Evolutionary conservation across 1,284 basidiomycete genomes (phyloP), one percentile per base, ranked within the genome.

Genomic region (Phylloporus gajari): DNA sequence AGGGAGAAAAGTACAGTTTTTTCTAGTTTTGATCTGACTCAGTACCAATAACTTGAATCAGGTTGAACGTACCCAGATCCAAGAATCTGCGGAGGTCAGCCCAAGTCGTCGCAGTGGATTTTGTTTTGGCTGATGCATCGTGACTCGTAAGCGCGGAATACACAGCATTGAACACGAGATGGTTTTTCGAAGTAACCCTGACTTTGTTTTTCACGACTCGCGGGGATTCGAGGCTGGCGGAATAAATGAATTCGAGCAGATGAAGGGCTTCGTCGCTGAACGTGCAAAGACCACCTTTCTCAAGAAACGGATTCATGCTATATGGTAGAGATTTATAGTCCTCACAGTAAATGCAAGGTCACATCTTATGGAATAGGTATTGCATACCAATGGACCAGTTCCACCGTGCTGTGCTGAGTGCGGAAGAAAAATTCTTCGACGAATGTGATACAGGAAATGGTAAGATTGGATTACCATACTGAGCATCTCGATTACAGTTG

Each of bases 151-250:
- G 63, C 25, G 63, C 35, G 63, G 63, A 13, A 32, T 65, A 5
- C 63, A 65, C 32, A 23, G 51, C 35, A 65, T 65, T 46, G 25
- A 32, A 13, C 13, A 51, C 46, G 63, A 51, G 17, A 65, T 65
- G 46, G 63, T 51, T 15, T 65, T 65, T 30, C 48, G 21, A 25
- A 51, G 63, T 23, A 65, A 65, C 40, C 21, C 3, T 6, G 30
- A 32, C 13, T 61, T 69, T 58, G 44, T 69, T 19, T 69, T 69
- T 27, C 63, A 69, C 62, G 67, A 53, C 51, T 53, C 51, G 11
- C 51, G 25, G 25, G 51, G 51, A 53, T 53, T 53, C 9, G 51
- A 53, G n/a, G 51, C 51, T 23, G 51, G 51, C 11, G 15, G 51
- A 7, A 23, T 53, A 13, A 27, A n/a, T 12, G 65, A 70, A 25